phyloP scores from a whole-genome alignment of 176 grass and related monocot genomes.

The Puccinellia tenuiflora region DNA sequence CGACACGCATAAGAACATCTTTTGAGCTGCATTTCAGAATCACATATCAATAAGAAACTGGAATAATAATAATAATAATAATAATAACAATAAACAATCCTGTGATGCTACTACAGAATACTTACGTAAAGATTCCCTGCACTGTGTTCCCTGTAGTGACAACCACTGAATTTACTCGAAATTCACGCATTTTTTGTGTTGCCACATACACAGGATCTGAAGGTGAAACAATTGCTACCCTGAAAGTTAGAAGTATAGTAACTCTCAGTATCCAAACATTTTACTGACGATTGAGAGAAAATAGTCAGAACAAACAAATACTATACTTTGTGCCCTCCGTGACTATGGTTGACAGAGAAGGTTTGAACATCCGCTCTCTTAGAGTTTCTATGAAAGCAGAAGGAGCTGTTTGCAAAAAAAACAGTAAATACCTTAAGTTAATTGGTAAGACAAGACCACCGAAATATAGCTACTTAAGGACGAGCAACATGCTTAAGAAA shows the following conservation, averaged over 20 bases:
- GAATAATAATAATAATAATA: neutral
- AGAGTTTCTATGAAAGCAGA: slow-evolving; percentile 90
- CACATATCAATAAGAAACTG: slow-evolving; percentile 8
- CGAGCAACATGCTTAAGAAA: neutral
- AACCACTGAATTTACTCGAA: slow-evolving; percentile 82
- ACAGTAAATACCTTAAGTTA: slow-evolving; percentile 27
- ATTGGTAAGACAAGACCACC: slow-evolving; percentile 8
- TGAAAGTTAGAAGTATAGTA: slow-evolving; percentile 38
- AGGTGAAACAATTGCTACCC: slow-evolving; percentile 78
- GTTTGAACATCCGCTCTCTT: slow-evolving; percentile 95
- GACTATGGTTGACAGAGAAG: slow-evolving; percentile 73
- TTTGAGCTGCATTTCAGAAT: slow-evolving; percentile 72
- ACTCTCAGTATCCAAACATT: neutral
- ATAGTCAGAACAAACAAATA: slow-evolving; percentile 1
- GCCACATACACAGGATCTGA: slow-evolving; percentile 86
- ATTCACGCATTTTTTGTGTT: slow-evolving; percentile 82
- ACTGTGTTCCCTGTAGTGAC: slow-evolving; percentile 66
- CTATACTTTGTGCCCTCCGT: slow-evolving; percentile 67
- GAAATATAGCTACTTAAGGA: neutral
- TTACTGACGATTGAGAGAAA: slow-evolving; percentile 21
- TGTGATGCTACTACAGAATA: slow-evolving; percentile 14
- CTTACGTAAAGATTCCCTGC: slow-evolving; percentile 94
- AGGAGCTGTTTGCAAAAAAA: slow-evolving; percentile 61
- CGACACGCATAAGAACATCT: slow-evolving; percentile 95
- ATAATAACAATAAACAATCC: neutral